Base-by-base conservation (phyloP, 768 basidiomycete genomes). In the Favolaschia claudopus region DNA sequence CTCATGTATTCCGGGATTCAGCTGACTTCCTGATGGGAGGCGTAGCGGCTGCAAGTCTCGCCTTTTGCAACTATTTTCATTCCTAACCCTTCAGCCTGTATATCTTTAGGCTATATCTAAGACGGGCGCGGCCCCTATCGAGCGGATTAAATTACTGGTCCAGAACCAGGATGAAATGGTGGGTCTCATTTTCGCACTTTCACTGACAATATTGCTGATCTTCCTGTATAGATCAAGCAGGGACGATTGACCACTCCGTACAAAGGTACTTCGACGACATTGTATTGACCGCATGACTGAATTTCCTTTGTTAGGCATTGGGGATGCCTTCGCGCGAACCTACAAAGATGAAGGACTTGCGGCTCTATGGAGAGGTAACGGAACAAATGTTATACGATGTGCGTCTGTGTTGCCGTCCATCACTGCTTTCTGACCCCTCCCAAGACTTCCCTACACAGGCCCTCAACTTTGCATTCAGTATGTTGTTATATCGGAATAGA, bases 161-260 rank as follows among this genome's bases (percentile, higher is more conserved):
- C 89, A 92, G 75, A 92, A 92, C 76, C 91, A 93, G 83, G 91
- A 91, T 81, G 92, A 93, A 79, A 93, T 93, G 92, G 85, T 84
- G 28, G 22, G 73, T 64, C 8, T 57, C 15, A 25, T 37, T 17
- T 32, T 13, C 37, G 28, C 24, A 12, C 1, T 37, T 42, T 20
- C 38, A 20, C 10, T 31, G 17, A 38, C 4, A n/a, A 7, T 17
- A 20, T 1, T 31, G 33, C 20, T 58, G 40, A 38, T 15, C 4
- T 15, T 22, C 37, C 4, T 22, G 27, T 2, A 2, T 33, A 90
- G 89, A 92, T 93, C 80, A 93, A 92, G 81, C 89, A 92, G 76
- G 92, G 92, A 68, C 92, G 92, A 80, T 85, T 93, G 47, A 75
- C 85, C 33, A 74, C 82, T 50, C 92, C 91, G 27, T 93, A 94